Evolutionary conservation across 441 rosid genomes (phyloP), one percentile per base, ranked within the genome.

Genomic region (Geranium incanum): DNA sequence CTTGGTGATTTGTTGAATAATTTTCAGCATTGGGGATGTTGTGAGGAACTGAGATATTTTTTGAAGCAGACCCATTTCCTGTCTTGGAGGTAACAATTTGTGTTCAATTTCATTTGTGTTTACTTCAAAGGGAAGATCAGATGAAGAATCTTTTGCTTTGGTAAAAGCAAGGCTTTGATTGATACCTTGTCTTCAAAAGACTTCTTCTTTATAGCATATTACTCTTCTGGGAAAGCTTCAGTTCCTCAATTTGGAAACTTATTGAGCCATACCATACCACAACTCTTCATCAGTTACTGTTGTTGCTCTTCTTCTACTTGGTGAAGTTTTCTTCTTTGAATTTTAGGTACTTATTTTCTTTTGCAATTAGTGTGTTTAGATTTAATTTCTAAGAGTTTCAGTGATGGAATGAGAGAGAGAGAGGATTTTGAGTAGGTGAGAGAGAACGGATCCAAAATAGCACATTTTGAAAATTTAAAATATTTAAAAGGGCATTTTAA

Each of bases 111-210:
- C 48, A 41, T 41, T 41, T 7, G 8, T 6, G 48, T 6, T 41
- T 41, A 4, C 48, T 41, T 41, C 48, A 41, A 39, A 39, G 45
- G 1, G 45, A 39, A 73, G 79, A 81, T n/a, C n/a, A n/a, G n/a
- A n/a, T n/a, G n/a, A n/a, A n/a, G n/a, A n/a, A n/a, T n/a, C n/a
- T n/a, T n/a, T n/a, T n/a, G n/a, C n/a, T n/a, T n/a, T n/a, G n/a
- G n/a, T n/a, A n/a, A n/a, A n/a, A n/a, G n/a, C n/a, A n/a, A 70
- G 71, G 70, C 12, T 76, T 36, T 12, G 38, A 36, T 75, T 70
- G 78, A 79, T 83, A 48, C 80, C 77, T 81, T 84, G 76, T 75
- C 79, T 72, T 69, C 74, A 75, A 72, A 76, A 80, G 64, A 74
- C 78, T 55, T 16, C 23, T 77, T 79, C 73, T 76, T 77, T 45